Percentiles rank a stretch among this genome's conserved stretches.
Conservation (phyloP, 805 yeast genomes). For the Priceomyces medius region DNA sequence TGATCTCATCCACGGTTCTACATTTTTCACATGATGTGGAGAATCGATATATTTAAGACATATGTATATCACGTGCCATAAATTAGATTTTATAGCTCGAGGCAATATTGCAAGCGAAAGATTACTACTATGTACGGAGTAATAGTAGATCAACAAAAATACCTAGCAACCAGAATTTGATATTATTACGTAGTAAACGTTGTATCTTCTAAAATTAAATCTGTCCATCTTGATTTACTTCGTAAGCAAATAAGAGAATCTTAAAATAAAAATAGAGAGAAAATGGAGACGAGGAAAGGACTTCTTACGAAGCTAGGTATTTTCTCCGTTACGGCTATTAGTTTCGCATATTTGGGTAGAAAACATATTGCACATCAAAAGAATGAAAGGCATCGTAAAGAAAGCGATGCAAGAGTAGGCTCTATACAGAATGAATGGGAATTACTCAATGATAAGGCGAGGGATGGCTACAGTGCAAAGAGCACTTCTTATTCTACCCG, state of each 20-base stretch:
- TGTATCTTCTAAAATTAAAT: too few relatives aligned
- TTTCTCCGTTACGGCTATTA: conserved; percentile 30
- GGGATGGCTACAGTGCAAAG: conserved; percentile 70
- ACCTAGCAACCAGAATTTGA: too few relatives aligned
- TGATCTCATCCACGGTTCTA: not conserved
- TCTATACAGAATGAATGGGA: conserved; percentile 30
- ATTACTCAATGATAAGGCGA: conserved; percentile 23
- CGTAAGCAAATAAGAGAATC: too few relatives aligned
- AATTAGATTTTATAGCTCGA: not conserved
- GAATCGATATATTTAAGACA: not conserved
- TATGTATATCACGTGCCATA: not conserved
- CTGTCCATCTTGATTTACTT: too few relatives aligned
- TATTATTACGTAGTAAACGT: too few relatives aligned
- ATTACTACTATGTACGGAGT: too few relatives aligned
- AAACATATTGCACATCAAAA: conserved; percentile 33
- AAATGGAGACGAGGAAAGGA: conserved; percentile 38
- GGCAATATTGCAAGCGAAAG: too few relatives aligned
- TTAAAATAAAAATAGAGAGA: not conserved
- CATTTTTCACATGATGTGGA: not conserved
- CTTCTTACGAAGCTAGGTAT: conserved; percentile 34
- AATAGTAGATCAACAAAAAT: too few relatives aligned
- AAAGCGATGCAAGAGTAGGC: conserved; percentile 37
- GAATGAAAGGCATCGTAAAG: conserved; percentile 33
- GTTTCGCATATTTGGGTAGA: conserved; percentile 34
- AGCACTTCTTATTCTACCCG: conserved; percentile 61